Evolutionary conservation across 2,329 filamentous ascomycete genomes (phyloP).

Genomic region (Ophioceras dolichostomum): DNA sequence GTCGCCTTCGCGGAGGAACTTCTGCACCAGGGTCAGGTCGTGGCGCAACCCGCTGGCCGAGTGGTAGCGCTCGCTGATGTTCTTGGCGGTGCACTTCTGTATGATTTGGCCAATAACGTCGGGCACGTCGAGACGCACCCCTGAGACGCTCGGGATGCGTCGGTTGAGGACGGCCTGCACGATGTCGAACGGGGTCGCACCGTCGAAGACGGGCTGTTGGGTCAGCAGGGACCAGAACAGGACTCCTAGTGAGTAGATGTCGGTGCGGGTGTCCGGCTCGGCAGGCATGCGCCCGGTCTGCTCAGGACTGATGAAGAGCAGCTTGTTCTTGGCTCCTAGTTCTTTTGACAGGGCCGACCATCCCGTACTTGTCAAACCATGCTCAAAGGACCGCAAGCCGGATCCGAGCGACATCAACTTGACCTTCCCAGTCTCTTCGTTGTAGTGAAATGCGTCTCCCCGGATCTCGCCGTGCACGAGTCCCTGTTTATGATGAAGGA

Average conservation of each 20-base stretch:
- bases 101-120: slow-evolving; percentile 74
- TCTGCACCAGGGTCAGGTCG: slow-evolving; percentile 64
- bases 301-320: slow-evolving; percentile 87
- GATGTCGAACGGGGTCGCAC: slow-evolving; percentile 71
- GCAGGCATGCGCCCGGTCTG: slow-evolving; percentile 89
- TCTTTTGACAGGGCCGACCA: slow-evolving; percentile 79
- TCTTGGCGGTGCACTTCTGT: slow-evolving; percentile 85
- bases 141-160: slow-evolving; percentile 64
- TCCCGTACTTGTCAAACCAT: slow-evolving; percentile 72
- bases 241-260: slow-evolving; percentile 86
- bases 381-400: slow-evolving; percentile 78
- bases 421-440: slow-evolving; percentile 55
- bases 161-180: slow-evolving; percentile 80
- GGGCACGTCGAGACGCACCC: slow-evolving; percentile 69
- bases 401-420: slow-evolving; percentile 79
- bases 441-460: slow-evolving; percentile 84
- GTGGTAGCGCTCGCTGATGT: slow-evolving; percentile 77
- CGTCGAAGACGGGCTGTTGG: slow-evolving; percentile 69
- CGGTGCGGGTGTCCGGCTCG: slow-evolving; percentile 82
- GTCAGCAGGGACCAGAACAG: slow-evolving; percentile 80
- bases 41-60: slow-evolving; percentile 77
- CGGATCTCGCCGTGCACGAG: slow-evolving; percentile 86
- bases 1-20: slow-evolving; percentile 65
- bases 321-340: slow-evolving; percentile 74
- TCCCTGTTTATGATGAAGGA: slow-evolving; percentile 79